Evolutionary conservation across 2,329 filamentous ascomycete genomes (phyloP).

Genomic region (Fusarium sp.): DNA sequence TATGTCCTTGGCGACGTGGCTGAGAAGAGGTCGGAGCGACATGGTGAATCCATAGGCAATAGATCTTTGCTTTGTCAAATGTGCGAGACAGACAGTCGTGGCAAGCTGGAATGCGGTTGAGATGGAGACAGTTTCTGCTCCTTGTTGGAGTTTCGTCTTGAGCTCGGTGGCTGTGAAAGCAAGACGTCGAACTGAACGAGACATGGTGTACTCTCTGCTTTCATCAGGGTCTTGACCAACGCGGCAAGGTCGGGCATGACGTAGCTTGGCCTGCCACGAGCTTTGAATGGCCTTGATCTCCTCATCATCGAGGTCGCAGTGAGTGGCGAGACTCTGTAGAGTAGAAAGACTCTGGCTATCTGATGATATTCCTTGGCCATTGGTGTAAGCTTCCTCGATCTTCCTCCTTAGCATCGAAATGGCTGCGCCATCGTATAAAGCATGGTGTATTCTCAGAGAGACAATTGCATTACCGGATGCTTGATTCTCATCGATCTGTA

Average conservation of each 20-base stretch:
- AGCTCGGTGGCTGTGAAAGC: not conserved
- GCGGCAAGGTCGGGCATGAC: slow-evolving; percentile 6
- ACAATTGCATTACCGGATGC: rapidly evolving
- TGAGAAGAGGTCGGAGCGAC: slow-evolving; percentile 17
- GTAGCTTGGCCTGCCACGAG: slow-evolving; percentile 11
- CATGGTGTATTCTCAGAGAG: slow-evolving; percentile 27
- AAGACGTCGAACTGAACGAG: slow-evolving; percentile 9
- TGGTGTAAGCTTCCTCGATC: slow-evolving; percentile 5
- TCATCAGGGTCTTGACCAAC: not conserved
- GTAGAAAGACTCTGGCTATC: not conserved
- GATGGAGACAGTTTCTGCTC: not conserved
- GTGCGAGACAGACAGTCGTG: slow-evolving; percentile 10
- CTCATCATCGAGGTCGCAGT: not conserved
- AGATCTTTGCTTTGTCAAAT: slow-evolving; percentile 5
- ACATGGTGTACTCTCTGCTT: slow-evolving; percentile 7
- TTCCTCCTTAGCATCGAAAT: slow-evolving; percentile 10
- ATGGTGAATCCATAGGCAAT: slow-evolving; percentile 30
- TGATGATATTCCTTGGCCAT: not conserved
- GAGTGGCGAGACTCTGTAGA: not conserved
- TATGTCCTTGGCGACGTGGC: not conserved
- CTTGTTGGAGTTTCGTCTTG: slow-evolving; percentile 2
- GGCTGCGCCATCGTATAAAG: slow-evolving; percentile 27
- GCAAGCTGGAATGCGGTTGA: slow-evolving; percentile 19
- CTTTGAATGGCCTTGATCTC: not conserved
- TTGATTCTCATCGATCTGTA: not conserved